phyloP scores from a whole-genome alignment of 495 filamentous ascomycete species.

The Aspergillus baeticus region DNA sequence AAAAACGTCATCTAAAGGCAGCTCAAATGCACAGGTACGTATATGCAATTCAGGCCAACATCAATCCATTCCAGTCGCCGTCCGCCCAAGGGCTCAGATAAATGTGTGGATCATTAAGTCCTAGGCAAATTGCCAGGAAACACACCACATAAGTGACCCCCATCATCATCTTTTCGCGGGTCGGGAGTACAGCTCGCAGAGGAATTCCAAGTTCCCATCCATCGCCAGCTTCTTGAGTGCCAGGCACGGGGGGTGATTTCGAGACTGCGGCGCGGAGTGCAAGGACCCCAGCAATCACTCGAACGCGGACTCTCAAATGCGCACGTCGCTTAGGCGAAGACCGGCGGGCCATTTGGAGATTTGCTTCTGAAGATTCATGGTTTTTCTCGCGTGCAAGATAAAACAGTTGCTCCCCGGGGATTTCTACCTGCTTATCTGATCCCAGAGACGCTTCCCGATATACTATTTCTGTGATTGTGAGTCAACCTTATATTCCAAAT shows the following conservation, averaged over 20 bases:
- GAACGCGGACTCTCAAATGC: slow-evolving; percentile 4
- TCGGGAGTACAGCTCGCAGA: neutral
- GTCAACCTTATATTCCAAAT: neutral
- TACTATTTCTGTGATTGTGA: neutral
- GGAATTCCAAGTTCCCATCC: slow-evolving; percentile 9
- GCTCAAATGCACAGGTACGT: neutral
- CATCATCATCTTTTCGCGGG: neutral
- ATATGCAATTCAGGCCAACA: neutral
- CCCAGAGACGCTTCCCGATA: neutral
- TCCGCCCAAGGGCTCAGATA: neutral
- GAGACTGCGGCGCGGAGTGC: slow-evolving; percentile 7
- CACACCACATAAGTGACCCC: slow-evolving; percentile 4
- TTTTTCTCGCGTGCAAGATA: slow-evolving; percentile 5
- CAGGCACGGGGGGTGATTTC: neutral
- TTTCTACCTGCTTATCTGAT: neutral
- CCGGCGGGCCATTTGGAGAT: neutral
- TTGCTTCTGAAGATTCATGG: neutral
- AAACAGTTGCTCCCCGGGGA: neutral
- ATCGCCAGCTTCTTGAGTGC: neutral
- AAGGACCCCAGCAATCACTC: slow-evolving; percentile 4
- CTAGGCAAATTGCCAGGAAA: slow-evolving; percentile 6
- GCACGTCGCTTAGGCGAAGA: neutral
- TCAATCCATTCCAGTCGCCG: neutral
- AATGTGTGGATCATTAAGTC: neutral
- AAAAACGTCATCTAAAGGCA: neutral